phyloP scores from a whole-genome alignment of 352 stramenopile species.

The Globisporangium megalacanthum region DNA sequence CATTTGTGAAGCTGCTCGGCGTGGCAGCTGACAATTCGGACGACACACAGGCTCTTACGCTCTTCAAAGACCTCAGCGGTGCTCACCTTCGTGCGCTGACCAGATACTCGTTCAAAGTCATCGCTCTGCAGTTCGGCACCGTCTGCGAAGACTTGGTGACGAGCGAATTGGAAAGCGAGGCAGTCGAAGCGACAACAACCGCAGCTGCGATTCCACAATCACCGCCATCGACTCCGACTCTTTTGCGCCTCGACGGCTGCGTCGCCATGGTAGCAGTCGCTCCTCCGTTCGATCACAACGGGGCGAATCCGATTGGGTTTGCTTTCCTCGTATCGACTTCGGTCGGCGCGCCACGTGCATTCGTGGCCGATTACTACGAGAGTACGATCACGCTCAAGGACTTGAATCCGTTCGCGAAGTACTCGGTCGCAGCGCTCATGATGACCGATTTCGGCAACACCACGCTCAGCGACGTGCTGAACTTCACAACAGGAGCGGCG shows the following conservation, averaged over 20 bases:
- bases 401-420: conserved; percentile 23
- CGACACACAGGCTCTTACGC: conserved; percentile 8
- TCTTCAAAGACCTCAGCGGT: conserved; percentile 17
- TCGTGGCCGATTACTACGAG: conserved; percentile 5
- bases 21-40: conserved; percentile 12
- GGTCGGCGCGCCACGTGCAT: neutral
- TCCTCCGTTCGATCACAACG: conserved; percentile 29
- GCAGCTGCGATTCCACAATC: conserved; percentile 17
- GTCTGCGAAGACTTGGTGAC: conserved; percentile 30
- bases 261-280: conserved; percentile 13
- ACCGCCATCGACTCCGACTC: conserved; percentile 12
- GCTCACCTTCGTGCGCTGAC: conserved; percentile 16
- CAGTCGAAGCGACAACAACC: conserved; percentile 19
- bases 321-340: neutral
- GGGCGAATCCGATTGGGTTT: conserved; percentile 14
- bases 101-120: conserved; percentile 33
- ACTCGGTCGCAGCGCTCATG: conserved; percentile 18
- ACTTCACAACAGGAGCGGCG: conserved; percentile 20
- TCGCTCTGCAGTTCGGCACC: conserved; percentile 33
- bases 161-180: conserved; percentile 25
- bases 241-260: conserved; percentile 19
- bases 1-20: conserved; percentile 24
- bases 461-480: conserved; percentile 12
- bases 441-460: conserved; percentile 14
- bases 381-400: conserved; percentile 13